Evolutionary conservation across 2,329 filamentous ascomycete species (phyloP).

Genomic region (Colletotrichum spaethianum): DNA sequence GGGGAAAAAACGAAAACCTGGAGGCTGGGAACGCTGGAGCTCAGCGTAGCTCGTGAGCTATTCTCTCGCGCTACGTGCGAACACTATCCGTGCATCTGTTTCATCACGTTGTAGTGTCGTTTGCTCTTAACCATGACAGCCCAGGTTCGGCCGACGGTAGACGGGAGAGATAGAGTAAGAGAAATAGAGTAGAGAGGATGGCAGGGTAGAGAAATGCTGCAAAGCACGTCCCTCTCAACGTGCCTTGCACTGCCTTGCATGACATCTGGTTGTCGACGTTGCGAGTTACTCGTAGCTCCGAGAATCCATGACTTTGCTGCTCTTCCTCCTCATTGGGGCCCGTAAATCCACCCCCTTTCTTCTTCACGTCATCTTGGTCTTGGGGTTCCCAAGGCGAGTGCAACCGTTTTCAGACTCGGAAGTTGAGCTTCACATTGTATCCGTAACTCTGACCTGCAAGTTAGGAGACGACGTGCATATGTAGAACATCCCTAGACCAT

Average conservation of each 20-base stretch:
- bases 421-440: background rate
- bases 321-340: background rate
- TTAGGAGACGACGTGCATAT: background rate
- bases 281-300: background rate
- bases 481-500: background rate
- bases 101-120: slow-evolving; percentile 27
- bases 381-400: slow-evolving; percentile 27
- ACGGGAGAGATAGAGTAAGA: background rate
- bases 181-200: background rate
- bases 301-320: background rate
- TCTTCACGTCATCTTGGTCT: slow-evolving; percentile 25
- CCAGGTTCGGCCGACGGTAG: slow-evolving; percentile 5
- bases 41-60: slow-evolving; percentile 7
- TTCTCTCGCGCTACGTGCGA: slow-evolving; percentile 2
- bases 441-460: background rate
- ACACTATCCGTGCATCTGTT: slow-evolving; percentile 34
- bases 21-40: slow-evolving; percentile 1
- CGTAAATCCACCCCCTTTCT: slow-evolving; percentile 38
- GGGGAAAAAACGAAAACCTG: background rate
- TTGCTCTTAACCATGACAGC: slow-evolving; percentile 27
- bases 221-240: background rate
- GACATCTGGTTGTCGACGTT: background rate
- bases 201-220: background rate
- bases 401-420: slow-evolving; percentile 12
- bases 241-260: slow-evolving; percentile 17